Evolutionary conservation across 176 grass and related monocot species (phyloP).

Genomic region (Themeda triandra): DNA sequence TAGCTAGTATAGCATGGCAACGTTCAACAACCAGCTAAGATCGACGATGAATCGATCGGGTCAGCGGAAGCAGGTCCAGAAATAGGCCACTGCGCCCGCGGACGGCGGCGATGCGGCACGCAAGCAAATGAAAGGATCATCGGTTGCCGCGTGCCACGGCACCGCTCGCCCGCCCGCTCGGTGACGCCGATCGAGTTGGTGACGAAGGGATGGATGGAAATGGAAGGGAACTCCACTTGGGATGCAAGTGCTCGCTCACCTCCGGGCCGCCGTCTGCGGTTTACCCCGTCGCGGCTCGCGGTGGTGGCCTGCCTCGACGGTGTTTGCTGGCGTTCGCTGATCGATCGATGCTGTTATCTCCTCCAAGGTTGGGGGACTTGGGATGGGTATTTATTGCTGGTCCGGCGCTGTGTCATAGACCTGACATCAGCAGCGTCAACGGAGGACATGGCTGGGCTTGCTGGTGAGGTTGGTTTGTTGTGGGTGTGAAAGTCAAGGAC

Average conservation of each 20-base stretch:
- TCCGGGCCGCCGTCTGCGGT: not conserved
- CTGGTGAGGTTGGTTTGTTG: not conserved
- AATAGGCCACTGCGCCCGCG: slow-evolving; percentile 3
- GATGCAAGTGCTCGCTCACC: slow-evolving; percentile 1
- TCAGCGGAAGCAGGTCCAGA: not conserved
- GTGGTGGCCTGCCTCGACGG: too few species aligned
- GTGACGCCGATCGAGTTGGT: not conserved
- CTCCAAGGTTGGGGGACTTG: not conserved
- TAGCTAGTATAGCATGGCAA: too few species aligned
- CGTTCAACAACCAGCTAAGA: not conserved
- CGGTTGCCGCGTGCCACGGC: too few species aligned
- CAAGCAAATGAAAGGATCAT: too few species aligned
- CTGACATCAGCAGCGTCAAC: not conserved
- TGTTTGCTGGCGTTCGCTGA: not conserved
- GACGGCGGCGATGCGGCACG: too few species aligned
- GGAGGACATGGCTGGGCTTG: not conserved
- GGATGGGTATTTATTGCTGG: slow-evolving; percentile 22
- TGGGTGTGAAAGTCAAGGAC: not conserved
- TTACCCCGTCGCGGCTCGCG: not conserved
- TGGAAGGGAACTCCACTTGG: not conserved
- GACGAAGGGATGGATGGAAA: not conserved
- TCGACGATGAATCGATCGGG: too few species aligned
- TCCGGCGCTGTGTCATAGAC: not conserved
- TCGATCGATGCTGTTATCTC: not conserved
- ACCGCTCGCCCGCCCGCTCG: too few species aligned